These are phyloP conservation scores for Corylus heterophylla DNA, from an alignment of 306 rosid species.

Conservation along the genomic window DNA sequence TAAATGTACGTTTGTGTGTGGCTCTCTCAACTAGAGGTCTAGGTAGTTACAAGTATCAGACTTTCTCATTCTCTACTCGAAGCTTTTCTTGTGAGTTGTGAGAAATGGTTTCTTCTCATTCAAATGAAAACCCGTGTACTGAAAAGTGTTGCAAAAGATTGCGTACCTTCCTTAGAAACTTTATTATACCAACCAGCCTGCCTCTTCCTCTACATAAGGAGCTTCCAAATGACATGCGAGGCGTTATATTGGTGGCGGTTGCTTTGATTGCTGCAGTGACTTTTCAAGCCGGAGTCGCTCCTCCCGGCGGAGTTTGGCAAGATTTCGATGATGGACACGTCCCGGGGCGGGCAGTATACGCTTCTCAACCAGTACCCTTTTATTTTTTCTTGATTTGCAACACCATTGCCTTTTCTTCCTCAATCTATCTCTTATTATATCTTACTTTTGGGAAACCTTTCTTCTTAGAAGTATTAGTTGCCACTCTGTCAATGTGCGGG, in stretches of 20 bases:
- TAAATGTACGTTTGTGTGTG: too few relatives aligned
- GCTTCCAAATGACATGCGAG: background rate
- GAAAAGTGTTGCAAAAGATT: too few relatives aligned
- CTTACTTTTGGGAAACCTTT: background rate
- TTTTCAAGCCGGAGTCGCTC: background rate
- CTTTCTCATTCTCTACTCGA: too few relatives aligned
- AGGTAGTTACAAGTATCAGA: too few relatives aligned
- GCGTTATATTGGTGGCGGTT: background rate
- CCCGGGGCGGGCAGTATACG: background rate
- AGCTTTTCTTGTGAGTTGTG: too few relatives aligned
- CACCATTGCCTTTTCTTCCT: background rate
- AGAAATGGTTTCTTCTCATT: too few relatives aligned
- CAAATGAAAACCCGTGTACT: too few relatives aligned
- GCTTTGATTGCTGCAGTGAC: background rate
- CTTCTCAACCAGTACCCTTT: background rate
- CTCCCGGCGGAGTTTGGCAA: background rate
- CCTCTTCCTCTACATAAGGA: too few relatives aligned
- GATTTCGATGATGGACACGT: background rate
- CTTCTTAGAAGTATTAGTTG: background rate
- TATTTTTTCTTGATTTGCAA: slow-evolving; percentile 3
- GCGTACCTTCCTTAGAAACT: too few relatives aligned
- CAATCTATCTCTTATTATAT: background rate
- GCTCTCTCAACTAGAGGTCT: too few relatives aligned
- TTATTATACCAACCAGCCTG: too few relatives aligned
- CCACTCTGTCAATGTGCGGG: background rate